Conservation (phyloP, 192 early-diverging fungal genomes). For the Coemansia sp. region DNA sequence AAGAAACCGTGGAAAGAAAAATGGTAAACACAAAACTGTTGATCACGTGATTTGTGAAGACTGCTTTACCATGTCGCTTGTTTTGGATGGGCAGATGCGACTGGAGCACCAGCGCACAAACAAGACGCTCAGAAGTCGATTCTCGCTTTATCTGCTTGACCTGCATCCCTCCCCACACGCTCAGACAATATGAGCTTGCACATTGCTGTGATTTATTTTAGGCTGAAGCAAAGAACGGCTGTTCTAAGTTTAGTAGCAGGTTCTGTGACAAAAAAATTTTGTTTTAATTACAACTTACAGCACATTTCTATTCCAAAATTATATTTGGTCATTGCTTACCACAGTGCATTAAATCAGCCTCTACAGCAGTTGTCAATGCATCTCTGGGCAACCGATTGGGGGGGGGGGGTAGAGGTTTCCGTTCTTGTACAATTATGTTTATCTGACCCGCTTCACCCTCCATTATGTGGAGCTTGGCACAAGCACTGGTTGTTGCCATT, state of each 20-base stretch:
- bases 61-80: background rate
- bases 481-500: background rate
- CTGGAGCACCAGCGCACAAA: background rate
- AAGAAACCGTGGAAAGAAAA: background rate
- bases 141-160: background rate
- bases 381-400: background rate
- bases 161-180: background rate
- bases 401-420: background rate
- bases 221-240: background rate
- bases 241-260: background rate
- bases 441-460: background rate
- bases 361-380: background rate
- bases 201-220: background rate
- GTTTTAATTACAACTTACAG: background rate
- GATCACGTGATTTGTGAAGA: background rate
- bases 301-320: background rate
- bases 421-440: background rate
- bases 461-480: background rate
- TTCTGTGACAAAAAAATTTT: background rate
- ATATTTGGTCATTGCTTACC: background rate
- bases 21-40: background rate
- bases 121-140: background rate
- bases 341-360: background rate
- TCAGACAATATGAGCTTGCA: background rate
- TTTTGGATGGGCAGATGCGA: background rate